phyloP scores from a whole-genome alignment of 1,284 basidiomycete genomes.

The Megacollybia platyphylla region DNA sequence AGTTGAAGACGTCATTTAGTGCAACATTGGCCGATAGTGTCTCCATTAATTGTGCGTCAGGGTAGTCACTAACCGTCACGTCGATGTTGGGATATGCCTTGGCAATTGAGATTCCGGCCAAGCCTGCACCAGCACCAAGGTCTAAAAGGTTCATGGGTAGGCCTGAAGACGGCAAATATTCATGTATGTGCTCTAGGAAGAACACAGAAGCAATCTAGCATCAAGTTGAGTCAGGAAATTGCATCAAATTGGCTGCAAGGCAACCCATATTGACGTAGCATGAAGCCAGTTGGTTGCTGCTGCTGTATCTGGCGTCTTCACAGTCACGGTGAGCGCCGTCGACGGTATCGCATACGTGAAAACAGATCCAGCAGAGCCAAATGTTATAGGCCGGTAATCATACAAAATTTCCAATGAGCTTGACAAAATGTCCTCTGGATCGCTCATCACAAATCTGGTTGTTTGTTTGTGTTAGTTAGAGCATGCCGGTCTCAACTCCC shows the following conservation, averaged over 20 bases:
- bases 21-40: constrained; percentile 45
- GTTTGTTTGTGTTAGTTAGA: too few species aligned
- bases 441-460: constrained; percentile 7
- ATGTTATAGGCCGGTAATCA: constrained; percentile 43
- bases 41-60: constrained; percentile 46
- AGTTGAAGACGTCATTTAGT: constrained; percentile 35
- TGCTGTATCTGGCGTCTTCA: constrained; percentile 51
- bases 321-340: constrained; percentile 13
- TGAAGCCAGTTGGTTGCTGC: constrained; percentile 58
- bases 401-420: constrained; percentile 50
- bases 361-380: constrained; percentile 37
- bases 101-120: constrained; percentile 56
- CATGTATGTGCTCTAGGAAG: constrained; percentile 46
- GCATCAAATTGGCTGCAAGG: too few species aligned
- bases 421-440: constrained; percentile 54
- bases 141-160: constrained; percentile 37
- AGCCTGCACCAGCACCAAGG: constrained; percentile 59
- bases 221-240: too few species aligned
- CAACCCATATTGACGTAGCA: constrained; percentile 60
- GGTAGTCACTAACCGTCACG: constrained; percentile 57
- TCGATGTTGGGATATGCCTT: constrained; percentile 24
- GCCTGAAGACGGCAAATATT: constrained; percentile 22
- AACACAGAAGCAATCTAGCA: constrained; percentile 33
- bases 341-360: constrained; percentile 23
- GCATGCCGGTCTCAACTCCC: too few species aligned